Evolutionary conservation across 2,329 filamentous ascomycete genomes (phyloP).

Genomic region (Tolypocladium endophyticum): DNA sequence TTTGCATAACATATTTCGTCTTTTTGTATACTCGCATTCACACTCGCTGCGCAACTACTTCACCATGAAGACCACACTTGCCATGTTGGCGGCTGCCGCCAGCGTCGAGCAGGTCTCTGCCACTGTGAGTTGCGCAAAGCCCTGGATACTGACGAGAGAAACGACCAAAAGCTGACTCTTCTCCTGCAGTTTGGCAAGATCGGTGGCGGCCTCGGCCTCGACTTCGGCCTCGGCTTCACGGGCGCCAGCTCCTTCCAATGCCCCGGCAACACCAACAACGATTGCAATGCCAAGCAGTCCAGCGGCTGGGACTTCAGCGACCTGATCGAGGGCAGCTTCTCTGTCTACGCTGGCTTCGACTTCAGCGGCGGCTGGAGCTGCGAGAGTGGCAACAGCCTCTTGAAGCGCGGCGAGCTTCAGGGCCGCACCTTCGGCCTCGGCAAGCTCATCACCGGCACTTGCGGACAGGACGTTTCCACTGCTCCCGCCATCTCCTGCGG

Average conservation of each 20-base stretch:
- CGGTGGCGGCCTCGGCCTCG: not conserved
- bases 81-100: constrained; percentile 40
- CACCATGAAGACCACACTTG: constrained; percentile 41
- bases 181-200: not conserved
- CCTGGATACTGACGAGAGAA: not conserved
- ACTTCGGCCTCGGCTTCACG: constrained; percentile 3
- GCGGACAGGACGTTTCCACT: constrained; percentile 29
- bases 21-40: constrained; percentile 11
- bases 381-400: constrained; percentile 37
- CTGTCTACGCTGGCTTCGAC: constrained; percentile 58
- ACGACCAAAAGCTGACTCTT: not conserved
- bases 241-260: constrained; percentile 45
- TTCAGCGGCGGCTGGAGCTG: constrained; percentile 70
- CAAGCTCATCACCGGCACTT: constrained; percentile 52
- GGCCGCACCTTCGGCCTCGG: constrained; percentile 33
- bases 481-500: constrained; percentile 44
- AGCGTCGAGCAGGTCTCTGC: constrained; percentile 39
- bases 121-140: constrained; percentile 15
- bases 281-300: constrained; percentile 61
- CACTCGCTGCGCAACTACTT: constrained; percentile 5
- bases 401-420: constrained; percentile 46
- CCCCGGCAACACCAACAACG: constrained; percentile 65
- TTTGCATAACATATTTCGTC: not conserved
- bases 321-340: constrained; percentile 51
- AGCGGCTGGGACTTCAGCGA: constrained; percentile 62